Conservation (phyloP, 768 basidiomycete genomes). For the Favolaschia claudopus region DNA sequence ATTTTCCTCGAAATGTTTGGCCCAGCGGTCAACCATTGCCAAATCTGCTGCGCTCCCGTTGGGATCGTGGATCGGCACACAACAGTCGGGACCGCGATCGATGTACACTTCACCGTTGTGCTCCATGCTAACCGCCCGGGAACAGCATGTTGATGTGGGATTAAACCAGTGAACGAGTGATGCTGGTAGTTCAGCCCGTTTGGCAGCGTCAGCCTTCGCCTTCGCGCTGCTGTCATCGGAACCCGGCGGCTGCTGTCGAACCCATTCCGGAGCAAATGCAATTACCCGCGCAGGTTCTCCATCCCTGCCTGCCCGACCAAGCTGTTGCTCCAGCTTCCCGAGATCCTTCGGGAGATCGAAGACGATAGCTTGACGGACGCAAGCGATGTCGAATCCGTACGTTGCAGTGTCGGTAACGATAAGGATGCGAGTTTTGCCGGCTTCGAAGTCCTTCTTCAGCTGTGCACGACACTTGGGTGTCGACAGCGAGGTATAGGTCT, state of each 20-base stretch:
- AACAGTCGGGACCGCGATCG: background rate
- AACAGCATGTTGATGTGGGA: background rate
- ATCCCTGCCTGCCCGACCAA: background rate
- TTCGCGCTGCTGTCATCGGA: background rate
- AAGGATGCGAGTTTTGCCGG: background rate
- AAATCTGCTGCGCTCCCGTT: background rate
- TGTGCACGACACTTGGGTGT: too few relatives aligned
- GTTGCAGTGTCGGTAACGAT: slow-evolving; percentile 1
- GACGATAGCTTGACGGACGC: background rate
- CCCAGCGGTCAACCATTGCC: too few relatives aligned
- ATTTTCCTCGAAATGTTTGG: background rate
- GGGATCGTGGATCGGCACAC: background rate
- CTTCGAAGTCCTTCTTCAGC: too few relatives aligned
- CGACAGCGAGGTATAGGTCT: too few relatives aligned
- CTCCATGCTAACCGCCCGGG: background rate
- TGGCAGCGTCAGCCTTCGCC: background rate
- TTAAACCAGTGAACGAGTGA: background rate
- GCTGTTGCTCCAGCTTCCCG: background rate
- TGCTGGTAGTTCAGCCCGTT: background rate
- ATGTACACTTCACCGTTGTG: background rate
- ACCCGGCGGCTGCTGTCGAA: background rate
- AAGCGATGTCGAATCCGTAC: background rate
- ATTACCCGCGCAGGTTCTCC: background rate
- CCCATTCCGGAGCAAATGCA: background rate
- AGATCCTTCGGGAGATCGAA: background rate